Evolutionary conservation across 116 monocot species (phyloP), one percentile per base, ranked within the genome.

Genomic region (Iris pallida): DNA sequence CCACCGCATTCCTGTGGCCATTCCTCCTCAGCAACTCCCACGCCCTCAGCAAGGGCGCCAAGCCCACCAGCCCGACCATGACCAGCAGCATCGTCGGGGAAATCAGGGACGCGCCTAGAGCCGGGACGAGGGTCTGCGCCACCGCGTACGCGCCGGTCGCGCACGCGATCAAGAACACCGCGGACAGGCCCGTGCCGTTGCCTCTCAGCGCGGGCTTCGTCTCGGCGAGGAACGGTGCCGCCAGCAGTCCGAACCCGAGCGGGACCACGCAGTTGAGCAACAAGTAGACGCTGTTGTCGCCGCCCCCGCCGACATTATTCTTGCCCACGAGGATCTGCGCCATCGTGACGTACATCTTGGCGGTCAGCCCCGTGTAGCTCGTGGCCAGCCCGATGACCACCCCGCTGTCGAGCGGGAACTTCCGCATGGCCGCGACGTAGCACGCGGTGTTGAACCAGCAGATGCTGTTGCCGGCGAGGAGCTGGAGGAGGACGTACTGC

Each of bases 401-500:
- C 19, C 68, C 54, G 55, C n/a, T 42, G 47, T 68, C 45, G 4
- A 18, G n/a, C 2, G 53, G 52, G 48, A 12, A 48, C 8, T 52
- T 61, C 5, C 46, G 20, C 54, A 75, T 68, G 61, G 53, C 51
- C 11, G 58, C 44, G 43, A 61, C 19, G 75, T 75, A 70, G 19
- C 71, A 70, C 5, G 40, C 71, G 9, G 64, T 65, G 40, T 71
- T 77, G 13, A 59, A 45, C 71, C 71, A 77, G 44, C 71, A 71
- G 5, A 77, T 60, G 59, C 71, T 59, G 57, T 77, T 77, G 20
- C 77, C 77, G 8, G 65, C 55, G 57, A 77, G 55, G 48, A 66
- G 7, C 58, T 48, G 64, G 47, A 71, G 71, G 12, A 77, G 7
- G 20, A 77, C 43, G 19, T 47, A 47, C 5, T 65, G 52, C 42